These are phyloP conservation scores for Podospora comata DNA, from an alignment of 495 filamentous ascomycete species.

Conservation along the genomic window DNA sequence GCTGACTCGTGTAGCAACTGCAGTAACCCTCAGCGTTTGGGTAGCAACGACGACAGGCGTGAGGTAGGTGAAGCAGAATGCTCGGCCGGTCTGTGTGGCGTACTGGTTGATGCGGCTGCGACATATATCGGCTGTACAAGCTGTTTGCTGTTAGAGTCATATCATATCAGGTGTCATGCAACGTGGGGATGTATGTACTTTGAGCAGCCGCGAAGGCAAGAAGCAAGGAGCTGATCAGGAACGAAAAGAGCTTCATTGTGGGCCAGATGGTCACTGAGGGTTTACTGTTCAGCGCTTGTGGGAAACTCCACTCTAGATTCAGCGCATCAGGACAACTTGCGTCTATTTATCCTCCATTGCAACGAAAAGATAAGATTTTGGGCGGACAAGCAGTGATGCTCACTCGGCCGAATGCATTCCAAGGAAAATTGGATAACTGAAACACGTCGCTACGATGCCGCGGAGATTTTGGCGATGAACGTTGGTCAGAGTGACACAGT, in stretches of 20 bases:
- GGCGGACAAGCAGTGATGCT: background rate
- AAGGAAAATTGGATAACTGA: background rate
- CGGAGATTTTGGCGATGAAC: background rate
- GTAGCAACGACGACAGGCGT: background rate
- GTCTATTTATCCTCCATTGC: background rate
- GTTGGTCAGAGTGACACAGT: background rate
- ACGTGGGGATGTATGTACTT: background rate
- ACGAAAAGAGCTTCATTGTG: slow-evolving; percentile 3
- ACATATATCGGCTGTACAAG: background rate
- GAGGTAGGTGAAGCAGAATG: slow-evolving; percentile 6
- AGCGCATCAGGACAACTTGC: background rate
- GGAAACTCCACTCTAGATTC: background rate
- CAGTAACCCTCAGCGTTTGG: background rate
- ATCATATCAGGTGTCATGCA: background rate
- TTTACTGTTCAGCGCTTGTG: background rate
- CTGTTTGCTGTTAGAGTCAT: background rate
- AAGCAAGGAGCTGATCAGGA: background rate
- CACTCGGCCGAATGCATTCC: background rate
- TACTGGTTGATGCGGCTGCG: background rate
- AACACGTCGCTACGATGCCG: background rate
- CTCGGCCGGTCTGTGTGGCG: background rate
- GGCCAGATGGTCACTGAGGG: background rate
- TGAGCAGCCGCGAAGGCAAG: background rate
- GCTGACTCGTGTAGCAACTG: background rate
- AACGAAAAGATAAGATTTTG: too few species aligned